Evolutionary conservation across 768 basidiomycete genomes (phyloP).

Genomic region (Xerocomellus chrysenteron): DNA sequence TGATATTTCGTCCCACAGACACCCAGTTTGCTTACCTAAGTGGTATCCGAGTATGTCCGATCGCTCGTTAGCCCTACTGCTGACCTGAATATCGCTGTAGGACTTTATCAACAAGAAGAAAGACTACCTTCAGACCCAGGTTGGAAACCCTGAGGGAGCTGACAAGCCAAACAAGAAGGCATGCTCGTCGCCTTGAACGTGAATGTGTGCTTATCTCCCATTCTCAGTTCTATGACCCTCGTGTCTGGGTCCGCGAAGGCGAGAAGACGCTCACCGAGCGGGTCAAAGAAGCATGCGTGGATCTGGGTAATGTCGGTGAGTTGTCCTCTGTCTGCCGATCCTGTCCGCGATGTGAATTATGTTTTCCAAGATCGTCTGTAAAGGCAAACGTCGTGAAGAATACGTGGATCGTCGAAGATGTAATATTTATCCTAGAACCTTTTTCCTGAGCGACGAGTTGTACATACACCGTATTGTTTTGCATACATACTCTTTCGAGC

Average conservation of each 20-base stretch:
- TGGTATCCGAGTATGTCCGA: constrained; percentile 67
- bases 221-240: constrained; percentile 83
- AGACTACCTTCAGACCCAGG: constrained; percentile 85
- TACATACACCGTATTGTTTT: background rate
- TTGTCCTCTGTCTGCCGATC: constrained; percentile 6
- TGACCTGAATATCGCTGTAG: constrained; percentile 33
- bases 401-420: background rate
- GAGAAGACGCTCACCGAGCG: constrained; percentile 88
- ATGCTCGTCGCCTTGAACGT: background rate
- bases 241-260: constrained; percentile 98
- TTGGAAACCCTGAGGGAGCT: constrained; percentile 94
- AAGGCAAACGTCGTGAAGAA: constrained; percentile 1
- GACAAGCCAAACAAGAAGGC: constrained; percentile 99
- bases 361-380: constrained; percentile 23
- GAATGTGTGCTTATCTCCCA: background rate
- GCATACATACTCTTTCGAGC: background rate
- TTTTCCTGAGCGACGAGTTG: background rate
- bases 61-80: background rate
- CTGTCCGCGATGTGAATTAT: background rate
- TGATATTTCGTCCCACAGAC: constrained; percentile 40
- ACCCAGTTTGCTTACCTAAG: constrained; percentile 88
- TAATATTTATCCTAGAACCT: constrained; percentile 23
- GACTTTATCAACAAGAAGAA: constrained; percentile 87
- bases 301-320: constrained; percentile 73
- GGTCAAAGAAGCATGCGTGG: constrained; percentile 90